Evolutionary conservation across 306 rosid species (phyloP), one percentile per base, ranked within the genome.

Genomic region (Acmispon strigosus): DNA sequence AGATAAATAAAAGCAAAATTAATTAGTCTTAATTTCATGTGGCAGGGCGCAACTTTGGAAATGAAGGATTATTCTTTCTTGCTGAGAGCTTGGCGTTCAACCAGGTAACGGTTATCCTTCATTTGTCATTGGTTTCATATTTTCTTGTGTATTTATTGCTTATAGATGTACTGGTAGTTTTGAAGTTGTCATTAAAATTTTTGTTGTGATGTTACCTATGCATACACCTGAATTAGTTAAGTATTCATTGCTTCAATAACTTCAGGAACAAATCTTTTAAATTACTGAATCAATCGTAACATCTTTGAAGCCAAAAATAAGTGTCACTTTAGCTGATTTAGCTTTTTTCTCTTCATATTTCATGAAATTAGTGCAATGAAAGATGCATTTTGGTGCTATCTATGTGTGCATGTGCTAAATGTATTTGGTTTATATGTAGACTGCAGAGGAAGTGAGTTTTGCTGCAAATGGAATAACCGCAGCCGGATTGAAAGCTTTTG

Each of bases 401-500:
- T 54, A 36, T 36, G 15, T 78, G 70, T 60, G 67, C 71, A 47
- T 41, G 41, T 69, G 66, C 57, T 52, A 34, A 47, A 60, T 71
- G 63, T 63, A 27, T 59, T 50, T 27, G 73, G 41, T 73, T 73
- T 56, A 11, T 81, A 41, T 76, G 37, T 74, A 94, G 98, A 86
- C 83, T 61, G 97, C 83, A 56, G 97, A 94, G 85, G 99, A 86
- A 81, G 92, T 89, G 60, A 91, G 87, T 80, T 91, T 94, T 86
- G 93, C 97, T 75, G 96, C 97, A 64, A 94, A 94, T 71, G 99
- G 99, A 80, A 89, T 94, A 83, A 94, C 99, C 47, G 96, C 87
- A 7, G 81, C 88, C 65, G 99, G 99, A 61, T 58, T 94, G 70
- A 94, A 77, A 79, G 97, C 99, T 18, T 90, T 94, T 83, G 99